Evolutionary conservation across 345 rosid genomes (phyloP).

Genomic region (Eucalyptus erythrocorys): DNA sequence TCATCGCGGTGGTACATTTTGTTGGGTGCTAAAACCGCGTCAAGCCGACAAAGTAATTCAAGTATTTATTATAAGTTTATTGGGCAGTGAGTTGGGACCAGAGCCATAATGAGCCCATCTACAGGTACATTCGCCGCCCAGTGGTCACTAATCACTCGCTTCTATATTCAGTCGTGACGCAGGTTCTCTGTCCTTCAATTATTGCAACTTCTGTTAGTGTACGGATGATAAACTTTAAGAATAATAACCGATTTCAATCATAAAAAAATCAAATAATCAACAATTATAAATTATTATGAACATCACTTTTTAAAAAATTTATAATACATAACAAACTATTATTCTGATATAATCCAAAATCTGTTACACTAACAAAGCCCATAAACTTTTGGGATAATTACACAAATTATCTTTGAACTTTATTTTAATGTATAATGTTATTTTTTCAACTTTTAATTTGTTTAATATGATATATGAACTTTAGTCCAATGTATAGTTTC

Average conservation of each 20-base stretch:
- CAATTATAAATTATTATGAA: too few relatives aligned
- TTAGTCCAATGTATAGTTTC: rapidly evolving
- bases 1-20: background rate
- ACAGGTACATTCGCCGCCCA: background rate
- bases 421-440: rapidly evolving
- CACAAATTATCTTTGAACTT: background rate
- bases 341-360: rapidly evolving
- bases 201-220: background rate
- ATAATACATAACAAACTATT: rapidly evolving
- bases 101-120: background rate
- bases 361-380: rapidly evolving
- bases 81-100: background rate
- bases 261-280: background rate
- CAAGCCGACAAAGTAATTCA: background rate
- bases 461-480: rapidly evolving
- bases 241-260: too few relatives aligned
- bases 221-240: background rate
- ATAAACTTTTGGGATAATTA: background rate
- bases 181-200: background rate
- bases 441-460: rapidly evolving
- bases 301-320: rapidly evolving
- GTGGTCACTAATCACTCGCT: background rate
- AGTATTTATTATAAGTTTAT: background rate
- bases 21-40: background rate
- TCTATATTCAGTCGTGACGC: background rate